These are phyloP conservation scores for Alectoria sarmentosa DNA, from an alignment of 495 filamentous ascomycete genomes.

Conservation along the genomic window DNA sequence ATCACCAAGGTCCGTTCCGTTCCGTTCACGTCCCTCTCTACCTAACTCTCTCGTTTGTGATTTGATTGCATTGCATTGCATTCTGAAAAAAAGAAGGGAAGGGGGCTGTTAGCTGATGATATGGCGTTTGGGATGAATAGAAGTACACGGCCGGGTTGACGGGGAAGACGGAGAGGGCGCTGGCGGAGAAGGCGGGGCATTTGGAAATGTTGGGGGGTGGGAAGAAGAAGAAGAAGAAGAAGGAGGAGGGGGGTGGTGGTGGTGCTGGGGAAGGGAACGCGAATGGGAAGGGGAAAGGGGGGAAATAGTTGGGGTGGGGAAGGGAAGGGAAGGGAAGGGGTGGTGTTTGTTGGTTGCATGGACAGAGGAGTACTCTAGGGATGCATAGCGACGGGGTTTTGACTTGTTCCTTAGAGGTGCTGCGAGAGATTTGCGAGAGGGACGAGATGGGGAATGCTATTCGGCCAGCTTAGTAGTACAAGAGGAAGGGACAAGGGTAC, in stretches of 20 bases:
- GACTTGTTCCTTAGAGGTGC: not conserved
- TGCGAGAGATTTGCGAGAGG: not conserved
- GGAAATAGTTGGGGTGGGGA: slow-evolving; percentile 4
- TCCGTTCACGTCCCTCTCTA: not conserved
- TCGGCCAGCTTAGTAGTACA: slow-evolving; percentile 4
- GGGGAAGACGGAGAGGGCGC: slow-evolving; percentile 53
- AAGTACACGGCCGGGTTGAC: slow-evolving; percentile 60
- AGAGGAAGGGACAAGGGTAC: not conserved
- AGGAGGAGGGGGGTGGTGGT: no score
- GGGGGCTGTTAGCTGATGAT: not conserved
- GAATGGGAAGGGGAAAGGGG: slow-evolving; percentile 13
- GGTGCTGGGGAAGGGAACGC: not conserved
- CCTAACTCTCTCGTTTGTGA: no score
- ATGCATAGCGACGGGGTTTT: slow-evolving; percentile 12
- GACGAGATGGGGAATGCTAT: not conserved
- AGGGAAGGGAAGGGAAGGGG: not conserved
- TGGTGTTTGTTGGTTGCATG: no score
- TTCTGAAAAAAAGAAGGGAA: no score
- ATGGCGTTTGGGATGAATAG: slow-evolving; percentile 30
- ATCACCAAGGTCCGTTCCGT: slow-evolving; percentile 49
- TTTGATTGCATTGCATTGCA: no score
- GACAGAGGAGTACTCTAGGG: not conserved
- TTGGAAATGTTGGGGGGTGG: slow-evolving; percentile 27
- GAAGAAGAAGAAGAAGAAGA: slow-evolving; percentile 21
- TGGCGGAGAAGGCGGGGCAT: slow-evolving; percentile 67